Base-by-base conservation (phyloP, 2,329 filamentous ascomycete species). In the Epichloe typhina region DNA sequence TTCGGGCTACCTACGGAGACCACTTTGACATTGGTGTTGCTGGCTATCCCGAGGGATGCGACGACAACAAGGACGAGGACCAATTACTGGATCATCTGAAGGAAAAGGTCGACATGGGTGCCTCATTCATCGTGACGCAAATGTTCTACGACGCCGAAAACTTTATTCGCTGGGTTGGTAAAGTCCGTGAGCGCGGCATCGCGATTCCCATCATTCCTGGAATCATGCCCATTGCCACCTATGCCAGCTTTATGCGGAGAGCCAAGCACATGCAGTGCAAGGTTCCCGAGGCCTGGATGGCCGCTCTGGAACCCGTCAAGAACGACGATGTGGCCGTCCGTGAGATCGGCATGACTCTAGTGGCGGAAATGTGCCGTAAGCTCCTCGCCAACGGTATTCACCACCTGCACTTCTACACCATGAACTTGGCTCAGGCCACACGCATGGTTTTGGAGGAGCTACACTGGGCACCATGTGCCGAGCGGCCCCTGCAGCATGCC, bases 131-230 rank as follows among this genome's bases (percentile, higher is more conserved):
- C 56, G 87, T 98, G 50, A 97, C 93, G 0, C 93, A 98, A 71
- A 98, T 98, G 93, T 97, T 97, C 71, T 98, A 98, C 73, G 91
- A 98, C 62, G 90, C 82, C 47, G 91, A 98, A 62, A 91, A 93
- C 64, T 98, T 98, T 69, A 70, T 97, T 50, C 79, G 83, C 49
- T 98, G 93, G 93, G 86, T 94, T 38, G 74, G 79, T 58, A 93
- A 87, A 65, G 89, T 91, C 53, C 84, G 90, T 47, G 88, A 83
- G 49, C 83, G 81, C 61, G 93, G 93, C 46, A 91, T 98, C 62
- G 83, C 72, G 26, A 74, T 93, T 35, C 87, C 87, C 15, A 93
- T 95, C 57, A 79, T 94, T 46, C 86, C 86, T 3, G 89, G 88
- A 23, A 91, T 91, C 63, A 91, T 94, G 84, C 66, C 71, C 52